Evolutionary conservation across 345 rosid genomes (phyloP).

Genomic region (Eucalyptus tenuipes): DNA sequence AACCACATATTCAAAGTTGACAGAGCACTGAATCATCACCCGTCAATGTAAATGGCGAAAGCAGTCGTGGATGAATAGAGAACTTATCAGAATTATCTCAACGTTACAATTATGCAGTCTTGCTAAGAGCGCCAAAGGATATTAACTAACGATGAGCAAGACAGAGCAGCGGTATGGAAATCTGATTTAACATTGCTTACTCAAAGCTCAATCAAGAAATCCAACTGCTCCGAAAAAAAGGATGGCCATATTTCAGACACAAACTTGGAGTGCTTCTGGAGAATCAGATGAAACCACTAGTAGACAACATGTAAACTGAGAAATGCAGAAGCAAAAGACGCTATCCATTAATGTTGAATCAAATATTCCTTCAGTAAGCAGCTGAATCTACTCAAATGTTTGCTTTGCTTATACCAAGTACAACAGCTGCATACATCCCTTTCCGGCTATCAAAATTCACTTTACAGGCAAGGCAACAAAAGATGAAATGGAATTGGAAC

Average conservation of each 20-base stretch:
- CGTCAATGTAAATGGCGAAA: background rate
- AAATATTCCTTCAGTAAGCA: background rate
- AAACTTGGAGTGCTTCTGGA: background rate
- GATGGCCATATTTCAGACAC: background rate
- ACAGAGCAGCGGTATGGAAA: background rate
- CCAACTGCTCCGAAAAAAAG: background rate
- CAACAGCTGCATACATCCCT: conserved; percentile 36
- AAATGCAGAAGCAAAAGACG: background rate
- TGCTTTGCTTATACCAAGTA: conserved; percentile 26
- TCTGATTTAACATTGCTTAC: background rate
- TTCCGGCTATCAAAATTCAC: conserved; percentile 56
- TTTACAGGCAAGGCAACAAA: conserved; percentile 36
- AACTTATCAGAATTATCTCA: background rate
- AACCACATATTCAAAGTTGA: background rate
- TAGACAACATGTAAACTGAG: background rate
- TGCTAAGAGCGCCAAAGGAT: background rate
- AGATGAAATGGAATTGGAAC: background rate
- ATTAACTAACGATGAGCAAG: background rate
- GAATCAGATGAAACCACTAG: background rate
- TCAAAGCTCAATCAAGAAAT: background rate
- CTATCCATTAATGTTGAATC: background rate
- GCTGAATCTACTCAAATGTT: background rate
- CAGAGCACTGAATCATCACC: background rate
- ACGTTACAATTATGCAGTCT: background rate
- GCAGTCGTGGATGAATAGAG: background rate